These are phyloP conservation scores for Terana coerulea DNA, from an alignment of 768 basidiomycete species.

Conservation along the genomic window DNA sequence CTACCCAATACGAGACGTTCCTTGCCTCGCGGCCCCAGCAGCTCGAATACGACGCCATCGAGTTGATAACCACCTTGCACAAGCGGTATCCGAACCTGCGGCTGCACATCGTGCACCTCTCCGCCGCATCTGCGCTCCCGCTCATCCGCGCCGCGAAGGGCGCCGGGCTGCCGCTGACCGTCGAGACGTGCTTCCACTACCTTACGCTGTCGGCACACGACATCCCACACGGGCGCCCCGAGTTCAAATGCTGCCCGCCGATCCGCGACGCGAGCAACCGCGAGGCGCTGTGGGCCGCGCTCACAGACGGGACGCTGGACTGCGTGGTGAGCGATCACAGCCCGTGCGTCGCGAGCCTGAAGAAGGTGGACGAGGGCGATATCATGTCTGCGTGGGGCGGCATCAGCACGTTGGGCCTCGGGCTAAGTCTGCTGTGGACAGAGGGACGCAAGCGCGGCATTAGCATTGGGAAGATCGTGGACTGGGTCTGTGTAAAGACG, in stretches of 20 bases:
- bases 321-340: constrained; percentile 96
- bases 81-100: constrained; percentile 59
- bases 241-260: constrained; percentile 97
- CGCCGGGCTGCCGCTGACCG: constrained; percentile 68
- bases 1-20: constrained; percentile 73
- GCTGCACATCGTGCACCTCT: constrained; percentile 95
- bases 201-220: constrained; percentile 69
- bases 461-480: constrained; percentile 54
- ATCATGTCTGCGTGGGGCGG: constrained; percentile 95
- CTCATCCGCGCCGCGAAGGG: constrained; percentile 65
- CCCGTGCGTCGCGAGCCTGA: constrained; percentile 81
- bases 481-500: constrained; percentile 73
- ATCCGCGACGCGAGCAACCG: constrained; percentile 74
- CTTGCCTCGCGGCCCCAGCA: constrained; percentile 77
- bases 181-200: constrained; percentile 99
- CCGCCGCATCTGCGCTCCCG: constrained; percentile 79
- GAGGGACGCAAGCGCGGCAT: constrained; percentile 64
- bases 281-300: constrained; percentile 74
- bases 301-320: constrained; percentile 81
- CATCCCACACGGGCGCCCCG: constrained; percentile 72
- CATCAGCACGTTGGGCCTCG: constrained; percentile 87
- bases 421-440: constrained; percentile 86
- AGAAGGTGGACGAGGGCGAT: constrained; percentile 71
- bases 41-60: constrained; percentile 80
- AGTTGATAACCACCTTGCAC: constrained; percentile 67